These are phyloP conservation scores for Fusarium brachygibbosum DNA, from an alignment of 2,329 filamentous ascomycete species.

Conservation along the genomic window DNA sequence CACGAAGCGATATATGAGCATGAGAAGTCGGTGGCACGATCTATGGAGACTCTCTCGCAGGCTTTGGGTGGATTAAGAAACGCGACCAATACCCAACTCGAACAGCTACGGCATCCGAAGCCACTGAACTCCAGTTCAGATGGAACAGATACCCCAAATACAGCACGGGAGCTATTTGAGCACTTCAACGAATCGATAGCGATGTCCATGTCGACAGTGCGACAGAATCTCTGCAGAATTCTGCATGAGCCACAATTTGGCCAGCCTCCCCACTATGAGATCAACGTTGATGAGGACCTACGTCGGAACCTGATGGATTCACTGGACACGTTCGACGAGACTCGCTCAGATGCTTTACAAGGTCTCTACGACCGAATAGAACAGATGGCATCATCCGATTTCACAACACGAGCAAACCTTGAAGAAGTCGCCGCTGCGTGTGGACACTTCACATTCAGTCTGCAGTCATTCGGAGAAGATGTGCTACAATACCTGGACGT, in stretches of 20 bases:
- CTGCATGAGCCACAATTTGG: constrained; percentile 49
- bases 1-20: constrained; percentile 83
- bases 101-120: constrained; percentile 70
- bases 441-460: constrained; percentile 92
- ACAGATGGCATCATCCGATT: constrained; percentile 64
- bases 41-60: constrained; percentile 86
- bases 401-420: constrained; percentile 80
- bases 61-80: constrained; percentile 91
- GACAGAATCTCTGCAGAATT: constrained; percentile 32
- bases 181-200: constrained; percentile 37
- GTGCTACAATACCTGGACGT: constrained; percentile 85
- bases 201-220: constrained; percentile 29
- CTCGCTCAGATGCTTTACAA: constrained; percentile 84
- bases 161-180: constrained; percentile 32
- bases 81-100: constrained; percentile 90
- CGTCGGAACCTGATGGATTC: constrained; percentile 82
- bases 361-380: constrained; percentile 85
- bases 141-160: not conserved
- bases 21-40: constrained; percentile 83
- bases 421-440: constrained; percentile 97
- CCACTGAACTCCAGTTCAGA: not conserved
- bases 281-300: constrained; percentile 81
- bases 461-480: constrained; percentile 91
- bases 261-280: constrained; percentile 59
- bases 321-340: constrained; percentile 93